A percentile compares a stretch with the other conserved stretches of the same genome.
phyloP scores from a whole-genome alignment of 768 basidiomycete species.

The Omphalotus guepiniiformis region DNA sequence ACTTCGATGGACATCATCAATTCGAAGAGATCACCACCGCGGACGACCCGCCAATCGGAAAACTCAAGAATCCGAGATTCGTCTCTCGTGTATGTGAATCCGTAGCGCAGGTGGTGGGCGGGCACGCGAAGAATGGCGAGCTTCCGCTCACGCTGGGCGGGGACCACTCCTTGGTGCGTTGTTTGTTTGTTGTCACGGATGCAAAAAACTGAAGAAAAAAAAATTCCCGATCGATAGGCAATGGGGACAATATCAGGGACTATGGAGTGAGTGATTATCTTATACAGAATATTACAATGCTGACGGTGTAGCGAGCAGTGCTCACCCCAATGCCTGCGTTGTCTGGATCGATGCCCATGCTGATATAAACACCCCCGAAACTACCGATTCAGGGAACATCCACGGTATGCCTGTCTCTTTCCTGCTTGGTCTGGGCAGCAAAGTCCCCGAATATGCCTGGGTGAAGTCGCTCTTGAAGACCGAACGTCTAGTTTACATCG shows the following conservation, averaged over 20 bases:
- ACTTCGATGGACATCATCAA: conserved; percentile 86
- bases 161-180: conserved; percentile 85
- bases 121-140: conserved; percentile 70
- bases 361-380: conserved; percentile 88
- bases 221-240: too few species aligned
- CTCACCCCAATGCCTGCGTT: conserved; percentile 77
- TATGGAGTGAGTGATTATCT: conserved; percentile 53
- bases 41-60: conserved; percentile 79
- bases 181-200: too few species aligned
- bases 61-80: conserved; percentile 84
- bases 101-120: conserved; percentile 73
- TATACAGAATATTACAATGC: background rate
- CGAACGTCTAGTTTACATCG: conserved; percentile 90
- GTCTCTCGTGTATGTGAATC: conserved; percentile 81
- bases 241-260: conserved; percentile 96
- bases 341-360: conserved; percentile 98
- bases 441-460: conserved; percentile 48
- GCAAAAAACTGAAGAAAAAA: too few species aligned
- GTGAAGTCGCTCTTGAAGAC: conserved; percentile 63
- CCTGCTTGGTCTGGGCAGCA: conserved; percentile 53
- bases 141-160: conserved; percentile 92
- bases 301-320: too few species aligned
- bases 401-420: conserved; percentile 99
- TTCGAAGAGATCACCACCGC: conserved; percentile 70
- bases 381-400: conserved; percentile 89